Conservation (phyloP, 805 yeast species). For the Cyberlindnera mycetangii region DNA sequence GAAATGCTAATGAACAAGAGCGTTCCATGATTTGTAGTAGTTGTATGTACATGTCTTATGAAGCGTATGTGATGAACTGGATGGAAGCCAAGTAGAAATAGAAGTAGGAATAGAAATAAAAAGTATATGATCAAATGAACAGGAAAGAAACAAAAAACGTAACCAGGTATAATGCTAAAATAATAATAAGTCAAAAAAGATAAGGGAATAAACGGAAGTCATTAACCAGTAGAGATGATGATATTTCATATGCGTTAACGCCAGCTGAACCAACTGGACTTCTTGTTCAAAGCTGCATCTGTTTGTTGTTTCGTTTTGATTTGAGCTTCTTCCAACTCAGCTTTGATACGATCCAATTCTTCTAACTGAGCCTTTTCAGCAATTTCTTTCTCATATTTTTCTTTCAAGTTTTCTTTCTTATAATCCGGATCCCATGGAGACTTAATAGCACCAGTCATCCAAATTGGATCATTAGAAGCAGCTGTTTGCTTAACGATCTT, state of each 20-base stretch:
- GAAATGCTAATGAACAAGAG: too few species aligned
- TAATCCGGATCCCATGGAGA: conserved; percentile 59
- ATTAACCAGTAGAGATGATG: background rate
- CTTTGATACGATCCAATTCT: conserved; percentile 40
- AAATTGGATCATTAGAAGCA: conserved; percentile 70
- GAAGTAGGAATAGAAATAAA: background rate
- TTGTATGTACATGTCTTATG: conserved; percentile 1
- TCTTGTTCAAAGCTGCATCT: conserved; percentile 29
- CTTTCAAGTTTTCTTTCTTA: conserved; percentile 38
- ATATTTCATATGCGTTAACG: too few species aligned
- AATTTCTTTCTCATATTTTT: conserved; percentile 44
- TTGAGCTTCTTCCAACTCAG: conserved; percentile 36
- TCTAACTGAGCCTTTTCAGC: conserved; percentile 42
- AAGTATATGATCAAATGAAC: background rate
- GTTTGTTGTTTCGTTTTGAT: conserved; percentile 29
- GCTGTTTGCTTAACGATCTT: conserved; percentile 62
- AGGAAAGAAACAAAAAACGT: background rate
- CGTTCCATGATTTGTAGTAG: conserved; percentile 9
- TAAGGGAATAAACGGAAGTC: background rate
- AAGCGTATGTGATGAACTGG: background rate
- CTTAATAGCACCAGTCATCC: conserved; percentile 72
- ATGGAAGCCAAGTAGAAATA: background rate
- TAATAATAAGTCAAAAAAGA: too few species aligned
- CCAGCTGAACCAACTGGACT: conserved; percentile 33
- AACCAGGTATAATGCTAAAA: too few species aligned